Base-by-base conservation (phyloP, 2,329 filamentous ascomycete genomes). In the Alternaria atra region DNA sequence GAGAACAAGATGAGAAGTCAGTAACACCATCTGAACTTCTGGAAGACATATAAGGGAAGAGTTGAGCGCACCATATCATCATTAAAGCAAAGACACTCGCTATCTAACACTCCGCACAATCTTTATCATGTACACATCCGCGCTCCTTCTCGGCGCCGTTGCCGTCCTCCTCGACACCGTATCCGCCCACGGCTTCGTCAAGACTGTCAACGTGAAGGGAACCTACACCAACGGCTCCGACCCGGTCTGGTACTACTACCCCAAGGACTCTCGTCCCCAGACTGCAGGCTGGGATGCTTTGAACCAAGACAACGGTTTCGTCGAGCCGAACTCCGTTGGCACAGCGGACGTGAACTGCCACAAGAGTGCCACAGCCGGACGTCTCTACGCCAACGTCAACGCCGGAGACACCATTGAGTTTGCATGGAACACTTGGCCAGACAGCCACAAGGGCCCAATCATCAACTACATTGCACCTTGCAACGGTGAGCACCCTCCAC, bases 401-500 rank as follows among this genome's bases (percentile, higher is more conserved):
- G 72, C 79, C 2, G 79, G 79, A 15, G 68, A 74, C 7, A 68
- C 63, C 5, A 58, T 80, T 13, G 61, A 71, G 7, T 74, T 80
- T 48, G 61, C 68, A 34, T 80, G 77, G 78, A 79, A 65, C 65
- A 76, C 74, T 1, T 77, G 75, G 75, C 73, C 77, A 0, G 73
- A 73, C 2, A 70, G 65, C 47, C 77, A 79, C 66, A 74, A 76
- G 58, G 77, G 78, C 0, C 78, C 77, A 2, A 73, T 80, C 43
- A 76, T 80, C 63, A 75, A 77, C 62, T 80, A 80, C 64, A 74
- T 80, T 27, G 74, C 77, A 23, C 68, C 71, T 13, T 79, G 77
- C 67, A 74, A 74, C 50, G 74, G 74, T 73, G 64, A 20, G 54
- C 44, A 5, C 35, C 9, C 8, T 9, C 4, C 9, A 5, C 29